Conservation (phyloP, 2,329 filamentous ascomycete species). For the Knufia fluminis region DNA sequence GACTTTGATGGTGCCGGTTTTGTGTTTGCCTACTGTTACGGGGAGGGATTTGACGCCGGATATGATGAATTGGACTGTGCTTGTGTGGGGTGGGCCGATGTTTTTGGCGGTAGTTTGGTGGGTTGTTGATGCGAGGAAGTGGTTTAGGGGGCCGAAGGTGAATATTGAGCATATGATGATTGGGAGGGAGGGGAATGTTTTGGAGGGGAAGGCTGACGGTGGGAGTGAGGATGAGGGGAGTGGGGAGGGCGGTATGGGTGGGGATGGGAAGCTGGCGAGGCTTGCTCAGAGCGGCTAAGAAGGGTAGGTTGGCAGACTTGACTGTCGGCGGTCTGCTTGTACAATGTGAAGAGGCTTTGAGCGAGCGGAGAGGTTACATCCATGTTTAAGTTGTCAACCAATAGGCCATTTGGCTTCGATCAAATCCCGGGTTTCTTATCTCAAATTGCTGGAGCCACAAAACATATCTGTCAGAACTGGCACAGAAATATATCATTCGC, state of each 20-base stretch:
- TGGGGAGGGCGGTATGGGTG: conserved; percentile 81
- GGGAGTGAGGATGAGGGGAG: conserved; percentile 52
- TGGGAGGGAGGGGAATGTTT: conserved; percentile 30
- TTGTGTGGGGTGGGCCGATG: conserved; percentile 29
- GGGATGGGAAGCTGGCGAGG: conserved; percentile 70
- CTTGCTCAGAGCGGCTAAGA: conserved; percentile 36
- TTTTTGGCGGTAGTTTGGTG: conserved; percentile 25
- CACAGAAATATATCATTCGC: no score
- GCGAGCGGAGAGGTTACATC: no score
- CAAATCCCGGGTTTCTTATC: no score
- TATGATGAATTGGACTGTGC: conserved; percentile 34
- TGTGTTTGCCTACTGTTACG: conserved; percentile 53
- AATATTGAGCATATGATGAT: conserved; percentile 34
- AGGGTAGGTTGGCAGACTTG: no score
- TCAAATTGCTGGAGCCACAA: no score
- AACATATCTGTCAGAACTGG: no score
- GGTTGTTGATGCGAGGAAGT: conserved; percentile 26
- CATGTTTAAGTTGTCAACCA: no score
- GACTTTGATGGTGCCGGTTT: conserved; percentile 56
- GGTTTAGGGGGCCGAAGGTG: conserved; percentile 29
- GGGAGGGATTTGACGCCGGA: conserved; percentile 53
- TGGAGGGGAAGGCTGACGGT: conserved; percentile 26
- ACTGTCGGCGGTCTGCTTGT: no score
- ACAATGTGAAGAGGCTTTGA: no score
- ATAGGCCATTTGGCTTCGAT: no score